Conservation (phyloP, 768 basidiomycete species). For the Filobasidium floriforme region DNA sequence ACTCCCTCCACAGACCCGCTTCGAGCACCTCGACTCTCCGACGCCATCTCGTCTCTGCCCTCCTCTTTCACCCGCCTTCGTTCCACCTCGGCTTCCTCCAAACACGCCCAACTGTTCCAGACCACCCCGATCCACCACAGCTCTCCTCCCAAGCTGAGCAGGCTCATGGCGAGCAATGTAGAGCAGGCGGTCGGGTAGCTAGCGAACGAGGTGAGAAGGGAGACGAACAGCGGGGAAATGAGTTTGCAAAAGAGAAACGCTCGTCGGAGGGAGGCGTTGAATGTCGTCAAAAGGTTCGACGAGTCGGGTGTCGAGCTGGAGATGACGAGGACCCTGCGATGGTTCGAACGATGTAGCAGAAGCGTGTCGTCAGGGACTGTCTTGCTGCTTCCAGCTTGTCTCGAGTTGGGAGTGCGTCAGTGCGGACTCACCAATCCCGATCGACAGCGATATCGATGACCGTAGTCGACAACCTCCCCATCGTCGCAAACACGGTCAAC, state of each 20-base stretch:
- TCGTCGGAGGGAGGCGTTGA: conserved; percentile 40
- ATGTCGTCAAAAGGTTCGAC: conserved; percentile 25
- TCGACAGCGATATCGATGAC: conserved; percentile 38
- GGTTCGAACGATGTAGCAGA: background rate
- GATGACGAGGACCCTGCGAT: conserved; percentile 37
- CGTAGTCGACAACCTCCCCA: conserved; percentile 31
- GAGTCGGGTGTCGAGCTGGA: conserved; percentile 20
- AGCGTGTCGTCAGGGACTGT: too few species aligned
- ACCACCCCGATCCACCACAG: conserved; percentile 40
- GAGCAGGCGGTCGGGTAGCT: conserved; percentile 30
- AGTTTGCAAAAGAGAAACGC: conserved; percentile 38
- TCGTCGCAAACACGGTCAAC: conserved; percentile 28
- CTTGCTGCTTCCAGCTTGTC: too few species aligned
- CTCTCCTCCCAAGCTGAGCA: conserved; percentile 30
- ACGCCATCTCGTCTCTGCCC: too few species aligned
- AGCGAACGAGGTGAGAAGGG: conserved; percentile 30
- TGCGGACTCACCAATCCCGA: conserved; percentile 38
- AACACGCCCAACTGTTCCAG: conserved; percentile 23
- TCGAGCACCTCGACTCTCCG: too few species aligned
- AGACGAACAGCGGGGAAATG: conserved; percentile 37
- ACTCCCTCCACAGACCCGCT: background rate
- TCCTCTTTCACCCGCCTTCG: background rate
- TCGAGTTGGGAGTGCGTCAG: too few species aligned
- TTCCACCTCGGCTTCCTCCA: conserved; percentile 10
- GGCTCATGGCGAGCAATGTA: conserved; percentile 26